Evolutionary conservation across 208 protist genomes (phyloP).

Genomic region (Leishmania lainsoni): DNA sequence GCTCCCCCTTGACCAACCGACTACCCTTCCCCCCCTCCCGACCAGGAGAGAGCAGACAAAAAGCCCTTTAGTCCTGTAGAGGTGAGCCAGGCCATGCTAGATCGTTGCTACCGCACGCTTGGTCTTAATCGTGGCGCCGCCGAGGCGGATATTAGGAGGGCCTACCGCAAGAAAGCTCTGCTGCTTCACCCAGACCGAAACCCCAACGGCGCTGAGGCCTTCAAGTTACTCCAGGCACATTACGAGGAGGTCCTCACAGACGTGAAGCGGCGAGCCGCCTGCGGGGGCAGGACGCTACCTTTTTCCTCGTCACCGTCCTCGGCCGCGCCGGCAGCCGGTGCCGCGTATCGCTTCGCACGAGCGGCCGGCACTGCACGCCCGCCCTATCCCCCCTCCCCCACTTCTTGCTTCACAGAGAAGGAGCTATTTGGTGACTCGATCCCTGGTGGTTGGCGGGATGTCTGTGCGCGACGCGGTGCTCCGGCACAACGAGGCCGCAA

Average conservation of each 20-base stretch:
- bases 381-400: slow-evolving; percentile 2
- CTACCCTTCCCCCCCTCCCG: too few relatives aligned
- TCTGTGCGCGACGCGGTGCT: slow-evolving; percentile 16
- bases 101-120: slow-evolving; percentile 52
- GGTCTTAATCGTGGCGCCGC: slow-evolving; percentile 74
- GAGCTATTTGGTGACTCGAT: slow-evolving; percentile 61
- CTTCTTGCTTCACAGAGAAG: slow-evolving; percentile 53
- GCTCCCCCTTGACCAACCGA: background rate
- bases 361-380: slow-evolving; percentile 9
- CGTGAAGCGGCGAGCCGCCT: slow-evolving; percentile 39
- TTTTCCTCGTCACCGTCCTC: background rate
- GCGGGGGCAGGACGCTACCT: background rate
- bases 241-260: slow-evolving; percentile 95
- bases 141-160: slow-evolving; percentile 86
- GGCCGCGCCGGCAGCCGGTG: slow-evolving; percentile 17
- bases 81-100: slow-evolving; percentile 5
- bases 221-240: slow-evolving; percentile 89
- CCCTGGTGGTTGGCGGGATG: slow-evolving; percentile 42
- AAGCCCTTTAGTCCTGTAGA: background rate
- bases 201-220: slow-evolving; percentile 69
- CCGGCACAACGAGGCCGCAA: background rate
- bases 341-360: slow-evolving; percentile 34
- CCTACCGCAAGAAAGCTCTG: slow-evolving; percentile 92
- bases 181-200: slow-evolving; percentile 95
- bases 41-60: background rate